Evolutionary conservation across 306 rosid species (phyloP), one percentile per base, ranked within the genome.

Genomic region (Prunus dulcis): DNA sequence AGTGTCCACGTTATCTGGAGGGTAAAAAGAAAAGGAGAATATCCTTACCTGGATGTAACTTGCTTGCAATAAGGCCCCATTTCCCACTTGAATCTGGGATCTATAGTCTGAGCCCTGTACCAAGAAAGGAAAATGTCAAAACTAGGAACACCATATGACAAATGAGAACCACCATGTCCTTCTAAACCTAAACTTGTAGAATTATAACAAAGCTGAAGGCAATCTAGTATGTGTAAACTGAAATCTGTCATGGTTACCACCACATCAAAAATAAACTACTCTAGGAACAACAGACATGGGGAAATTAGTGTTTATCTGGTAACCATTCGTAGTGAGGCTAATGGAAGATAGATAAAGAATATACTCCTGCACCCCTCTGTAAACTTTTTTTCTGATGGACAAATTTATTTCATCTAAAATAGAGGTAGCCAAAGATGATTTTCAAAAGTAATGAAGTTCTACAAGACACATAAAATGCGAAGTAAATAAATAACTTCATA

Each of bases 81-180:
- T 91, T 10, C 96, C 98, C 28, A 94, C 34, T 82, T 92, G 96
- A 85, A 94, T 83, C 79, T 90, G 97, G 43, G 96, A 30, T 83
- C 95, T 89, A 76, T 75, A 90, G 86, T 94, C 98, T 78, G 71
- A 82, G 20, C 97, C 98, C 98, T 94, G 90, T 64, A 83, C 66
- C 82, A 75, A 67, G 57, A 12, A 57, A 69, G 28, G 23, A 34
- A 28, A 27, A 22, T 23, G 34, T 12, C 9, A 65, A 10, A 72
- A 67, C 47, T 46, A 9, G 56, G 64, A 23, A 79, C 41, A 67
- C 12, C 41, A 53, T 13, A 63, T 28, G 12, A 46, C 12, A 38
- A 65, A 46, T 46, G 56, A 68, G 57, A 68, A 47, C 7, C 32
- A 67, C 53, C 41, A 23, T 47, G 56, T 22, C 5, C 56, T 67